Evolutionary conservation across 495 filamentous ascomycete species (phyloP), one percentile per base, ranked within the genome.

Genomic region (Rostrohypoxylon terebratum): DNA sequence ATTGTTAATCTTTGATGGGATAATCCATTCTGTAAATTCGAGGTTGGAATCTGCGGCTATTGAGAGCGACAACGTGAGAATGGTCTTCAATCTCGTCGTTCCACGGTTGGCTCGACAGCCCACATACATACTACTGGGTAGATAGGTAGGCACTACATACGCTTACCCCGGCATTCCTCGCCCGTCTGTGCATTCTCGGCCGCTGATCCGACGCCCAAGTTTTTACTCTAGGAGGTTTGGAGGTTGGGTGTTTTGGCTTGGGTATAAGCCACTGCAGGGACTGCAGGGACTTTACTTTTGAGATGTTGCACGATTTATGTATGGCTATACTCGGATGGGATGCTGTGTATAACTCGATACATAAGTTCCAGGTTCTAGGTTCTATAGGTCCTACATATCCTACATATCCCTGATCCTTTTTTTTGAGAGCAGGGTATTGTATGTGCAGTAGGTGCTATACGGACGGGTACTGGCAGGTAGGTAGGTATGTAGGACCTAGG

Each of bases 31-130:
- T 28, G 2, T 1, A 16, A 58, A 28, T 28, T 28, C 28, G 28
- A 28, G 3, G 18, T 40, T 65, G 63, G 63, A 48, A 58, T 65
- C 25, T 48, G 10, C 13, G 2, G 42, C 28, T 38, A 25, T 50
- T 40, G 6, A 11, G 57, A 44, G 0, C 5, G 23, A 13, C 21
- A 23, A 31, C 20, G 36, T 4, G 21, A 18, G 14, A 31, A 20
- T 20, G 16, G 16, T 36, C 5, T 14, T 20, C 10, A 23, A 23
- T 59, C 38, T 28, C 21, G 57, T 34, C n/a, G 16, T 28, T 11
- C 36, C 57, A 45, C 42, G 11, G 57, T 63, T 63, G 59, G 20
- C 61, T 44, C 4, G 48, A 42, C 61, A 44, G 25, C 14, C 25
- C 6, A 38, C 11, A 4, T 28, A 28, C 28, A 28, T 28, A 5